phyloP scores from a whole-genome alignment of 306 rosid species.

The Arachis stenosperma region DNA sequence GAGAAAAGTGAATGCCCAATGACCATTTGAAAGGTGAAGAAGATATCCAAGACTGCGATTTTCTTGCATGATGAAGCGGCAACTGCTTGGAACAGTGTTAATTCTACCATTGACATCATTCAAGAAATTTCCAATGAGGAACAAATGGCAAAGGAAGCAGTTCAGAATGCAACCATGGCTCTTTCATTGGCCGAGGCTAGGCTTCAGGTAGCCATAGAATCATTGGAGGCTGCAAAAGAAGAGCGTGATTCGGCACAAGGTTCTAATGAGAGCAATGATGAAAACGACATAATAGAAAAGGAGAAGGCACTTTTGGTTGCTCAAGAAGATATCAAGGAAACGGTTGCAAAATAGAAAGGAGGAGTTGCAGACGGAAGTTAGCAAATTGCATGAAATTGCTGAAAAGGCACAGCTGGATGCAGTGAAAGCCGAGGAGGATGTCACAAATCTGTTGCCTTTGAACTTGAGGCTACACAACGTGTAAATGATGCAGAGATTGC shows the following conservation, averaged over 20 bases:
- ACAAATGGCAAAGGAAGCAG: constrained; percentile 71
- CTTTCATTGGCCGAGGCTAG: constrained; percentile 96
- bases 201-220: constrained; percentile 78
- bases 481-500: constrained; percentile 85
- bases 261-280: constrained; percentile 52
- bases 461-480: constrained; percentile 81
- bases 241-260: constrained; percentile 46
- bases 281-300: constrained; percentile 48
- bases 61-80: constrained; percentile 82
- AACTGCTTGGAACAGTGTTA: constrained; percentile 65
- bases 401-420: constrained; percentile 73
- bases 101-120: constrained; percentile 61
- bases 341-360: constrained; percentile 67
- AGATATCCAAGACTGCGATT: constrained; percentile 88
- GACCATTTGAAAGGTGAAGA: constrained; percentile 58
- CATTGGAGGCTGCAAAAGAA: constrained; percentile 59
- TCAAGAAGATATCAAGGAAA: constrained; percentile 66
- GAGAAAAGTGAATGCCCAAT: too few species aligned
- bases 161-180: constrained; percentile 82
- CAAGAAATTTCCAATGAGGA: constrained; percentile 76
- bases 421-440: constrained; percentile 89
- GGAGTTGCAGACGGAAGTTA: constrained; percentile 83
- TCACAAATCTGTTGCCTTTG: constrained; percentile 87
- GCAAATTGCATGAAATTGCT: constrained; percentile 70
- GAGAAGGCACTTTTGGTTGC: constrained; percentile 52